Conservation (phyloP, 306 rosid genomes). For the Myrica gale region DNA sequence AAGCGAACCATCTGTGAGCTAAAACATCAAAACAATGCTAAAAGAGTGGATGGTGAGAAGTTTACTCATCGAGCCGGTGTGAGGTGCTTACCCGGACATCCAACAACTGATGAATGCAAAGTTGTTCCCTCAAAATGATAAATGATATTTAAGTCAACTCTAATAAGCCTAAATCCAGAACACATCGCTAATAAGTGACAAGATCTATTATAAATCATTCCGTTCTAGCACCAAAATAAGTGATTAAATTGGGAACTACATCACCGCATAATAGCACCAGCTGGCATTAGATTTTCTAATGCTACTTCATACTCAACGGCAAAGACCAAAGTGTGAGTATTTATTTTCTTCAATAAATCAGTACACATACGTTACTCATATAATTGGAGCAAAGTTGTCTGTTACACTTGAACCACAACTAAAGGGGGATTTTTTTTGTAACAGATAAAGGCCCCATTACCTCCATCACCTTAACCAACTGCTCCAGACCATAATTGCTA, state of each 20-base stretch:
- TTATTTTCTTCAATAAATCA: not conserved
- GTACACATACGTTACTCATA: not conserved
- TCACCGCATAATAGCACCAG: not conserved
- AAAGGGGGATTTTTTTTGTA: no score
- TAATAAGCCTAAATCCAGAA: not conserved
- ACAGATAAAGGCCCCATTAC: not conserved
- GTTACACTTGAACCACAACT: not conserved
- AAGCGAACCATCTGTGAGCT: not conserved
- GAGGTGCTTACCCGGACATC: not conserved
- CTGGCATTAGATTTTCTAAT: not conserved
- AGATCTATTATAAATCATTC: not conserved
- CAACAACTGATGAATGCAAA: not conserved
- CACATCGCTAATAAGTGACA: not conserved
- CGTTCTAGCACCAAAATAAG: not conserved
- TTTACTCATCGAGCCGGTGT: no score
- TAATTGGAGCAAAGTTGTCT: not conserved
- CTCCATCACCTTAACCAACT: not conserved
- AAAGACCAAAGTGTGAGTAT: not conserved
- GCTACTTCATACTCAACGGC: not conserved
- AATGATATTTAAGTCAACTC: not conserved
- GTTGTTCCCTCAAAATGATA: not conserved
- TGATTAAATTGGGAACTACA: not conserved
- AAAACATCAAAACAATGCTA: not conserved
- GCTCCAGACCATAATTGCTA: not conserved
- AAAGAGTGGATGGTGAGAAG: not conserved